A percentile compares a stretch with the other conserved stretches of the same genome.
phyloP scores from a whole-genome alignment of 2,329 filamentous ascomycete genomes.

The Domatiomyces globalis region DNA sequence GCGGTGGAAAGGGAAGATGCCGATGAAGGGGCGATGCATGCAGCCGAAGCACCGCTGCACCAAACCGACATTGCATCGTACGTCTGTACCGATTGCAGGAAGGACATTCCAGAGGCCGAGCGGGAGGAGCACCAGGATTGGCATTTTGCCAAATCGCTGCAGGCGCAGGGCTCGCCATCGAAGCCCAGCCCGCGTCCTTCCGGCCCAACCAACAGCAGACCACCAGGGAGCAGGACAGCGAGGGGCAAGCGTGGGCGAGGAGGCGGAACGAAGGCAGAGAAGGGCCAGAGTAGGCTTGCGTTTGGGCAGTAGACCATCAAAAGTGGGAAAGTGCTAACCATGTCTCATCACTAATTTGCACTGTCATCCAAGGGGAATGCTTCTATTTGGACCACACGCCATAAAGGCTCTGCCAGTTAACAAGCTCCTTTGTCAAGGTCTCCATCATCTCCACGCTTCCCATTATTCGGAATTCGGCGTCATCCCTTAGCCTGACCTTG shows the following conservation, averaged over 20 bases:
- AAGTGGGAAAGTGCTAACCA: too few species aligned
- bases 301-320: conserved; percentile 11
- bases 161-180: conserved; percentile 44
- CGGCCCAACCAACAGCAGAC: conserved; percentile 4
- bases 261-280: conserved; percentile 10
- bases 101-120: conserved; percentile 43
- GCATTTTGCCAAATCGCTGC: conserved; percentile 82
- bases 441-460: conserved; percentile 86
- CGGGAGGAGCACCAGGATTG: conserved; percentile 75
- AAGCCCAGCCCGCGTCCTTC: conserved; percentile 6
- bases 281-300: conserved; percentile 17
- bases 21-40: neutral
- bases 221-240: neutral
- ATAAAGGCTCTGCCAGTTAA: conserved; percentile 72
- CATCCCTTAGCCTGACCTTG: conserved; percentile 19
- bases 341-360: too few species aligned
- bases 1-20: conserved; percentile 8
- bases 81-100: conserved; percentile 53
- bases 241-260: conserved; percentile 12
- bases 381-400: conserved; percentile 29
- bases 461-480: conserved; percentile 56
- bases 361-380: neutral
- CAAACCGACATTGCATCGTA: conserved; percentile 21
- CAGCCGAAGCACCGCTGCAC: neutral
- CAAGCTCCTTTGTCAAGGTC: conserved; percentile 60